Percentiles rank a stretch among this genome's conserved stretches.
phyloP scores from a whole-genome alignment of 192 early-diverging fungal species.

The Umbelopsis isabellina region DNA sequence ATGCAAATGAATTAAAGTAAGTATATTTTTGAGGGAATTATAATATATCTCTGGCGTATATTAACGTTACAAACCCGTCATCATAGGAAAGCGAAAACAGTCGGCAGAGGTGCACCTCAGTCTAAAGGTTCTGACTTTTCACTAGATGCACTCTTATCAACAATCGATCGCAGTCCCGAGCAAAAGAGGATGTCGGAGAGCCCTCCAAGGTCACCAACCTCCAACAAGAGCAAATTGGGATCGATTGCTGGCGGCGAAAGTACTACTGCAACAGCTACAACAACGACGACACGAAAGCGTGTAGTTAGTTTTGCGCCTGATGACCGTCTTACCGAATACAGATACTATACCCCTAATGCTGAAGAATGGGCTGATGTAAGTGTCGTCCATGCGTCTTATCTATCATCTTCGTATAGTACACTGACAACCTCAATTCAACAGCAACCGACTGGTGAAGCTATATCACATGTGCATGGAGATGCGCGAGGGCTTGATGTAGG shows the following conservation, averaged over 20 bases:
- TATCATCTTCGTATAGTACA: neutral
- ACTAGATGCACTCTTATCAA: constrained; percentile 10
- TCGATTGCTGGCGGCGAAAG: neutral
- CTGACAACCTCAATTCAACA: neutral
- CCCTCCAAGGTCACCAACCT: constrained; percentile 2
- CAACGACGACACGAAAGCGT: neutral
- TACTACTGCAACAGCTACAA: too few relatives aligned
- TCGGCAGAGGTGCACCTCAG: neutral
- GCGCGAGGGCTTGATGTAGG: constrained; percentile 20
- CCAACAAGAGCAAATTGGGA: neutral
- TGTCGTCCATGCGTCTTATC: neutral
- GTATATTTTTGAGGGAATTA: too few relatives aligned
- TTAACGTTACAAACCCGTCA: neutral
- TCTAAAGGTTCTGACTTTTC: constrained; percentile 13
- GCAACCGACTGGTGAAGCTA: constrained; percentile 19
- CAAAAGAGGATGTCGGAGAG: neutral
- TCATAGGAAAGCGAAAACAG: constrained; percentile 11
- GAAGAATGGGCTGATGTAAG: constrained; percentile 19
- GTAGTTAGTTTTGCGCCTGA: constrained; percentile 5
- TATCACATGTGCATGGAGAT: constrained; percentile 8
- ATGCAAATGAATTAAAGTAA: constrained; percentile 12
- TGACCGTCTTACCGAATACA: constrained; percentile 10
- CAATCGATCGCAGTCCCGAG: constrained; percentile 1
- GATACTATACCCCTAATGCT: constrained; percentile 17
- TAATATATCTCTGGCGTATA: neutral